Percentiles rank a stretch among this genome's conserved stretches.
Conservation (phyloP, 176 grass and related monocot species). For the Miscanthus lutarioriparius region DNA sequence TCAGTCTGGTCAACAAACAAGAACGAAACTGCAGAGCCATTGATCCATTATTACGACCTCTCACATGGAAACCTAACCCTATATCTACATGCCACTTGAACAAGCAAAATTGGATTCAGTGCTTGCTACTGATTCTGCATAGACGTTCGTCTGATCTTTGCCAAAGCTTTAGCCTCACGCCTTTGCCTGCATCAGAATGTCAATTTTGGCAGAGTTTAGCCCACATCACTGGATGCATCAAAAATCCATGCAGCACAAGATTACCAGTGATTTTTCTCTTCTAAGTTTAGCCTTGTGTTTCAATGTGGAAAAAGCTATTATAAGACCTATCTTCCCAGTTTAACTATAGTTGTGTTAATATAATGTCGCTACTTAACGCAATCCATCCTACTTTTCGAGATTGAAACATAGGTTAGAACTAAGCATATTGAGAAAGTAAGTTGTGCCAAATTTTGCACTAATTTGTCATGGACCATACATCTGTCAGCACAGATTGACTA, state of each 20-base stretch:
- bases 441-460: background rate
- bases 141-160: slow-evolving; percentile 20
- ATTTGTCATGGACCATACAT: slow-evolving; percentile 2
- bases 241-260: background rate
- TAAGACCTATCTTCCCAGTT: background rate
- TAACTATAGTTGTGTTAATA: background rate
- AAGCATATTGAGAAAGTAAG: background rate
- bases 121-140: slow-evolving; percentile 46
- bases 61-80: slow-evolving; percentile 38
- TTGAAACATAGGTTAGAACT: background rate
- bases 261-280: background rate
- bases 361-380: background rate
- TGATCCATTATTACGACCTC: slow-evolving; percentile 37
- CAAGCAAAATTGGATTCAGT: slow-evolving; percentile 51
- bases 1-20: slow-evolving; percentile 28
- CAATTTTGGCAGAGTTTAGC: background rate
- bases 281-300: background rate
- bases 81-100: slow-evolving; percentile 49
- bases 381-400: slow-evolving; percentile 1
- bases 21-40: slow-evolving; percentile 41
- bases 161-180: slow-evolving; percentile 25
- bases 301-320: background rate
- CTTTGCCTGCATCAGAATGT: slow-evolving; percentile 53
- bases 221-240: background rate
- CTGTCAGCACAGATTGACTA: background rate